phyloP scores from a whole-genome alignment of 2,329 filamentous ascomycete species.

The Penicillium sp. region DNA sequence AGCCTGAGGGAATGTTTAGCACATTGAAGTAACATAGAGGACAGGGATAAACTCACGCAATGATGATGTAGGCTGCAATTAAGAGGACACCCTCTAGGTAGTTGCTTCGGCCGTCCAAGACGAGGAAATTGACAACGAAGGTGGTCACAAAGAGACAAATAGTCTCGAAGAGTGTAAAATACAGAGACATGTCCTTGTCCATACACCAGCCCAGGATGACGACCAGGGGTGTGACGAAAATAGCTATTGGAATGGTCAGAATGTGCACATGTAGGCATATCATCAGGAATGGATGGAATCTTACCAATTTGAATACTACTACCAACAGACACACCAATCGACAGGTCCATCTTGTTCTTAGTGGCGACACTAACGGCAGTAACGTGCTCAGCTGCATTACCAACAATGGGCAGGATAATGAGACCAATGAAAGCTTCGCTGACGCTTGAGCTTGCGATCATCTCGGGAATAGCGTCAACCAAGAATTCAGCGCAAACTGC shows the following conservation, averaged over 20 bases:
- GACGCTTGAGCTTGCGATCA: slow-evolving; percentile 60
- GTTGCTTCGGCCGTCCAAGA: slow-evolving; percentile 77
- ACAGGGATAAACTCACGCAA: slow-evolving; percentile 51
- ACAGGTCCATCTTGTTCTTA: slow-evolving; percentile 83
- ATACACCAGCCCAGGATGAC: slow-evolving; percentile 75
- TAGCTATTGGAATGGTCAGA: slow-evolving; percentile 43
- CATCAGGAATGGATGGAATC: neutral
- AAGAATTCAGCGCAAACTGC: slow-evolving; percentile 70
- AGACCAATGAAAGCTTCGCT: slow-evolving; percentile 75
- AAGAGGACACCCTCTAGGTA: slow-evolving; percentile 76
- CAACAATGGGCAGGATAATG: slow-evolving; percentile 78
- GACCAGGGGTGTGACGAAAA: slow-evolving; percentile 74
- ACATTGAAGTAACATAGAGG: neutral
- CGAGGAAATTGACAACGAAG: slow-evolving; percentile 81
- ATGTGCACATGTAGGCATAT: neutral
- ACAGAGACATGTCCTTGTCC: slow-evolving; percentile 65
- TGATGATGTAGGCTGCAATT: slow-evolving; percentile 76
- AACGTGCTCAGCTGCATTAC: slow-evolving; percentile 78
- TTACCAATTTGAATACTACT: slow-evolving; percentile 71
- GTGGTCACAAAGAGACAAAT: slow-evolving; percentile 78
- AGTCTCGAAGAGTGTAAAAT: slow-evolving; percentile 62
- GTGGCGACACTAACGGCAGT: slow-evolving; percentile 76
- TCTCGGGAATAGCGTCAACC: slow-evolving; percentile 68
- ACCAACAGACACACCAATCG: slow-evolving; percentile 76
- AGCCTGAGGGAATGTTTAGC: slow-evolving; percentile 32